Percentiles rank a stretch among this genome's conserved stretches.
Evolutionary conservation across 2,329 filamentous ascomycete species (phyloP).

Genomic region (Fusarium gaditjirri): DNA sequence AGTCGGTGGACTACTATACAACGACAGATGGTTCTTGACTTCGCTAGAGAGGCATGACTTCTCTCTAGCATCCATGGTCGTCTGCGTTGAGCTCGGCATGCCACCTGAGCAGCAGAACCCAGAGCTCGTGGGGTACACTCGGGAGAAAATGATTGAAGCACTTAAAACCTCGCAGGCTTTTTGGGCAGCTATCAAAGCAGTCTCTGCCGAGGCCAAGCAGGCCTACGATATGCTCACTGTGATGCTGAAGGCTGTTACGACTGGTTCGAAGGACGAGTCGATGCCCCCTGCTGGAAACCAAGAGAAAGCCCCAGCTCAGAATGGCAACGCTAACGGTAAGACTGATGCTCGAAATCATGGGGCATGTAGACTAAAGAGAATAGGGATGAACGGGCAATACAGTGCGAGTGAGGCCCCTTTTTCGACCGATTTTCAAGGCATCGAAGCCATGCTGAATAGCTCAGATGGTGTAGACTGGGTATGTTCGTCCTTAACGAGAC

Average conservation of each 20-base stretch:
- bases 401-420: background rate
- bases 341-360: accelerated
- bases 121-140: background rate
- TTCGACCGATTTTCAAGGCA: constrained; percentile 13
- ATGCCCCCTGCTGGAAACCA: accelerated
- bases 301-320: background rate
- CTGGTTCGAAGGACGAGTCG: background rate
- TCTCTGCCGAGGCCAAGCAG: constrained; percentile 24
- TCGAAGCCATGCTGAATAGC: constrained; percentile 25
- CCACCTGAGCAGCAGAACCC: background rate
- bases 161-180: constrained; percentile 25
- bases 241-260: constrained; percentile 19
- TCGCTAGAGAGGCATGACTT: constrained; percentile 33
- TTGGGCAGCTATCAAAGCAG: constrained; percentile 16
- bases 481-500: accelerated
- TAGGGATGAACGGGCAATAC: background rate
- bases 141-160: constrained; percentile 7
- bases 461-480: constrained; percentile 36
- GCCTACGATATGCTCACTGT: constrained; percentile 27
- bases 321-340: background rate
- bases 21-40: constrained; percentile 30
- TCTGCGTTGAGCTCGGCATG: constrained; percentile 30
- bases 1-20: constrained; percentile 10
- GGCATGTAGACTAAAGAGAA: background rate
- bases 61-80: constrained; percentile 30